Base-by-base conservation (phyloP, 2,329 filamentous ascomycete genomes). In the Apiospora phragmitis region DNA sequence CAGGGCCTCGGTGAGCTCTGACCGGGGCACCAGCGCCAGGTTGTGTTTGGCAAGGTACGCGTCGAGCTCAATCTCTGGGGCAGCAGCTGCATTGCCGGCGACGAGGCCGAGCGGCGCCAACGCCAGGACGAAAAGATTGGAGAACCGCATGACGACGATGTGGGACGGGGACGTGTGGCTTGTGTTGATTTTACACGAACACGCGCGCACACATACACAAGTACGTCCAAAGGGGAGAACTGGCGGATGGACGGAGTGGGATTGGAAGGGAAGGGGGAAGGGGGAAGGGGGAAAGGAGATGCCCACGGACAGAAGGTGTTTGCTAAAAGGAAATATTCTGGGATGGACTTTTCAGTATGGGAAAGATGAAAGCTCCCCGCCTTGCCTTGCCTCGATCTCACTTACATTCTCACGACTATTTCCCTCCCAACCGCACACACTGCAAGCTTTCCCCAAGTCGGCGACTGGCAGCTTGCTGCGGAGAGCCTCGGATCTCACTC, bases 1-100 rank as follows among this genome's bases (percentile, higher is more conserved):
- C 21, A 85, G 72, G 1, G 80, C 82, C 55, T 85, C 83, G n/a
- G 83, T 83, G 69, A 85, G 81, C 69, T 85, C 83, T 65, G 81
- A 83, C n/a, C 82, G 79, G 43, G 83, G 83, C 9, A 85, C 83
- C 67, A 85, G 75, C 38, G 81, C 83, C 42, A 85, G 77, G 69
- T 84, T 83, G 74, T 85, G 82, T 74, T 80, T 85, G 59, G 80
- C 80, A 51, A 85, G 75, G 62, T 83, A 74, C 62, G 81, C 81
- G 29, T 83, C 82, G 29, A 85, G 80, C 24, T 83, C 78, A 16
- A 81, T 69, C 68, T 83, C 82, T 8, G 78, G 77, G 9, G 75
- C 71, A 21, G 78, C 79, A 21, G 76, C 70, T n/a, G n/a, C n/a
- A n/a, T n/a, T n/a, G 68, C 67, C 38, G 75, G 80, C 79, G 55